These are phyloP conservation scores for Periconia digitata DNA, from an alignment of 2,329 filamentous ascomycete species.

Conservation along the genomic window DNA sequence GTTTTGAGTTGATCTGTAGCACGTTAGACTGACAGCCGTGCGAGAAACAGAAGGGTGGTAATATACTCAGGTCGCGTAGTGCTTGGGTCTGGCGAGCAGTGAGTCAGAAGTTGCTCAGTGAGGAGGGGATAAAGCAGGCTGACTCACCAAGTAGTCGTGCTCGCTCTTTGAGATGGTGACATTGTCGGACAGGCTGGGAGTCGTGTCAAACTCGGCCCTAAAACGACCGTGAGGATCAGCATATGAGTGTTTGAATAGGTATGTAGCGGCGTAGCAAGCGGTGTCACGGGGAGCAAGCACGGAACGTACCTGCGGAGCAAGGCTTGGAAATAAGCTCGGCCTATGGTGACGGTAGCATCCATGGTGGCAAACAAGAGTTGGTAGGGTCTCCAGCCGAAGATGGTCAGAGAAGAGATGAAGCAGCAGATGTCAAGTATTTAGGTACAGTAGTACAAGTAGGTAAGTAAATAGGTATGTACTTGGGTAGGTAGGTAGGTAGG, in stretches of 20 bases:
- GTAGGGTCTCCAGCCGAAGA: not conserved
- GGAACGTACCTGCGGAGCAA: slow-evolving; percentile 60
- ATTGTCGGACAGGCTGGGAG: slow-evolving; percentile 38
- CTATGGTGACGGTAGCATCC: slow-evolving; percentile 59
- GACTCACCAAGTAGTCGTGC: slow-evolving; percentile 60
- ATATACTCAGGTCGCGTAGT: slow-evolving; percentile 59
- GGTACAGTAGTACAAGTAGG: no score
- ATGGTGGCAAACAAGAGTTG: slow-evolving; percentile 20
- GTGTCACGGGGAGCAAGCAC: not conserved
- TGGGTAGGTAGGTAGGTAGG: slow-evolving; percentile 5
- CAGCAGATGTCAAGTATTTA: not conserved
- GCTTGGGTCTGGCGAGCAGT: slow-evolving; percentile 35
- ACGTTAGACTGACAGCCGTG: slow-evolving; percentile 4
- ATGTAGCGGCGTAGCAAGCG: not conserved
- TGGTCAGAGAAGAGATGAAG: not conserved
- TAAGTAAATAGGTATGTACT: slow-evolving; percentile 2
- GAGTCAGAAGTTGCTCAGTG: slow-evolving; percentile 3
- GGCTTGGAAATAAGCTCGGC: slow-evolving; percentile 63
- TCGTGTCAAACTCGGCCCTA: slow-evolving; percentile 42
- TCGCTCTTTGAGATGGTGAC: slow-evolving; percentile 63
- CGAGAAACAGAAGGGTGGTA: not conserved
- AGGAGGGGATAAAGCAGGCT: slow-evolving; percentile 1
- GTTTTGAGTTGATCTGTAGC: slow-evolving; percentile 47
- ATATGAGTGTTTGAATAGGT: slow-evolving; percentile 10
- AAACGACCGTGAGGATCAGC: slow-evolving; percentile 20